Base-by-base conservation (phyloP, 1,284 basidiomycete genomes). In the Sporisorium iseilematis-ciliati region DNA sequence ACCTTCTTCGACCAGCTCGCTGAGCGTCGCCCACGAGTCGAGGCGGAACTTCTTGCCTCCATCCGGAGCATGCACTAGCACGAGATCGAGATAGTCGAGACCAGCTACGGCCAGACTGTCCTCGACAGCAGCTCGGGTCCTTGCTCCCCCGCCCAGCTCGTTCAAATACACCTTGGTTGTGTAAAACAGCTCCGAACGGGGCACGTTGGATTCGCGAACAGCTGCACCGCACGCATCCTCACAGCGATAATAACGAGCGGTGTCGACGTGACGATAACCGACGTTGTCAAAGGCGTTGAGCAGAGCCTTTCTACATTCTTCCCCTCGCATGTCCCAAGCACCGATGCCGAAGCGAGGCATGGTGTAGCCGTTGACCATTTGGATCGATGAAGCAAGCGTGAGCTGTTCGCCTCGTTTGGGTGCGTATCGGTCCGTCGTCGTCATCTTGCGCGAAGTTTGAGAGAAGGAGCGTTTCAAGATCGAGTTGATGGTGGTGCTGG, bases 191-290 rank as follows among this genome's bases (percentile, higher is more conserved):
- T 95, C 91, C 31, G 89, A 89, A 74, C 94, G 89, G 52, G 91
- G 90, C 20, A 95, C 86, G 29, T 87, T 93, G 64, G 90, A 91
- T 43, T 88, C 89, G 21, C 88, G 86, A 81, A 95, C 90, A 25
- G 92, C 93, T 55, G 91, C 80, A 10, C 93, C 93, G n/a, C 93
- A 93, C 83, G 93, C 91, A 79, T 90, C 91, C 86, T 95, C 93
- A 85, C 95, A 95, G 50, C 85, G 78, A 65, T 85, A 82, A 31
- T 73, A 56, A 25, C 66, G 48, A 0, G 79, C 79, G 4, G 77
- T 77, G 52, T 80, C 79, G 33, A 79, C 66, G 49, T 79, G 79
- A n/a, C 82, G 84, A 16, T 86, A 89, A 81, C 92, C 75, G 1
- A 50, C 59, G 10, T 57, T 61, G 55, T 70, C 59, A 18, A 77